Percentiles rank a stretch among this genome's conserved stretches.
phyloP scores from a whole-genome alignment of 345 rosid species.

The Rhizophora apiculata region DNA sequence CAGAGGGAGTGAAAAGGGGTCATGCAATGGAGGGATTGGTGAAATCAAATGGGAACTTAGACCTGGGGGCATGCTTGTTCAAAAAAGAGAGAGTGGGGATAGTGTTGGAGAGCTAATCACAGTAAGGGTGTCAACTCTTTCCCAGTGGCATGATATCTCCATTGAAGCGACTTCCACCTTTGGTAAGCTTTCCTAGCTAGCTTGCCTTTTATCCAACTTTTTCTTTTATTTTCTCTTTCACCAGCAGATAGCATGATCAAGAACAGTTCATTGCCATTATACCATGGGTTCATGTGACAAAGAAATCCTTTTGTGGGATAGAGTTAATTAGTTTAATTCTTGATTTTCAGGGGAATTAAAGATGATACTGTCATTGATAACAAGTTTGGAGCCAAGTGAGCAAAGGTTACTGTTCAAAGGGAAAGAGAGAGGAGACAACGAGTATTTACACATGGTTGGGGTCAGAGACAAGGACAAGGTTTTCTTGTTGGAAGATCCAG shows the following conservation, averaged over 20 bases:
- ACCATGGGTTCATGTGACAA: too few species aligned
- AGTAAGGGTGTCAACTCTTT: slow-evolving; percentile 65
- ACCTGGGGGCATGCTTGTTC: slow-evolving; percentile 96
- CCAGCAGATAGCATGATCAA: too few species aligned
- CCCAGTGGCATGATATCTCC: slow-evolving; percentile 68
- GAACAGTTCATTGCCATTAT: too few species aligned
- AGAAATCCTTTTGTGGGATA: too few species aligned
- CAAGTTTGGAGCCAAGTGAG: slow-evolving; percentile 69
- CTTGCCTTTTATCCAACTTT: not conserved
- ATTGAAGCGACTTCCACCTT: slow-evolving; percentile 79
- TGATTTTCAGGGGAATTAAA: slow-evolving; percentile 68
- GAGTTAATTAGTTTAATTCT: not conserved
- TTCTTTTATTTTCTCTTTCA: not conserved
- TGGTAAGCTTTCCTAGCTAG: slow-evolving; percentile 41
- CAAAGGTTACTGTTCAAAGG: slow-evolving; percentile 89
- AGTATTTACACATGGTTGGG: slow-evolving; percentile 89
- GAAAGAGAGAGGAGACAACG: slow-evolving; percentile 77
- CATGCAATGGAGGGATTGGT: slow-evolving; percentile 22
- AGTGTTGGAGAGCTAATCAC: slow-evolving; percentile 47
- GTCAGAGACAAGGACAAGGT: slow-evolving; percentile 84
- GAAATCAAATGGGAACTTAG: slow-evolving; percentile 86
- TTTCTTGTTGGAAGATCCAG: slow-evolving; percentile 78
- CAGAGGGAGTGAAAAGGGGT: slow-evolving; percentile 31
- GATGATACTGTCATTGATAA: slow-evolving; percentile 65
- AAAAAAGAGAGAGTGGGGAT: slow-evolving; percentile 53